A percentile compares a stretch with the other conserved stretches of the same genome.
These are phyloP conservation scores for Sechiopsis laciniata DNA, from an alignment of 306 rosid genomes.

Conservation along the genomic window DNA sequence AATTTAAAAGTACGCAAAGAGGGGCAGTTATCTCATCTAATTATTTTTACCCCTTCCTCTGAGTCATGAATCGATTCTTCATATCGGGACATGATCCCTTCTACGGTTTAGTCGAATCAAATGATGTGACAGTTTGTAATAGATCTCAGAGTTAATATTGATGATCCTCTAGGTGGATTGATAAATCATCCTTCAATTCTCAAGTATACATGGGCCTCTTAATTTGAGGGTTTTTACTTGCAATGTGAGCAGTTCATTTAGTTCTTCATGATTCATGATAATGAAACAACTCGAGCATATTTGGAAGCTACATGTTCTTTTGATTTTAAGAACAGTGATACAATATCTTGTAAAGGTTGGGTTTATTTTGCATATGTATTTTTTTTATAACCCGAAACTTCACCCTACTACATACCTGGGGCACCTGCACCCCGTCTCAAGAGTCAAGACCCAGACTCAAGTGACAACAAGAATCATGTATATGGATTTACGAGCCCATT, in stretches of 20 bases:
- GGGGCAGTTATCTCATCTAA: background rate
- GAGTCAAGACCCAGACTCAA: too few species aligned
- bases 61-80: background rate
- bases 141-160: background rate
- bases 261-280: background rate
- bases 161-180: background rate
- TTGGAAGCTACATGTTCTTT: background rate
- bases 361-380: background rate
- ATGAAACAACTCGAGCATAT: background rate
- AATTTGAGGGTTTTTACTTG: background rate
- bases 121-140: background rate
- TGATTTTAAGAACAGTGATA: background rate
- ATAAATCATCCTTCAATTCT: background rate
- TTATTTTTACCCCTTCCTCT: background rate
- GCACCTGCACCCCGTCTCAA: too few species aligned
- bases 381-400: too few species aligned
- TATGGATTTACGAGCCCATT: background rate
- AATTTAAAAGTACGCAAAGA: constrained; percentile 8
- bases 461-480: too few species aligned
- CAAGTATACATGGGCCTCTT: background rate
- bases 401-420: too few species aligned
- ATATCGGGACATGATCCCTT: background rate
- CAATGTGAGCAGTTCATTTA: background rate
- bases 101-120: background rate
- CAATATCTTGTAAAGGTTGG: background rate